phyloP scores from a whole-genome alignment of 1,139 yeast genomes.

The Pichia sp. region DNA sequence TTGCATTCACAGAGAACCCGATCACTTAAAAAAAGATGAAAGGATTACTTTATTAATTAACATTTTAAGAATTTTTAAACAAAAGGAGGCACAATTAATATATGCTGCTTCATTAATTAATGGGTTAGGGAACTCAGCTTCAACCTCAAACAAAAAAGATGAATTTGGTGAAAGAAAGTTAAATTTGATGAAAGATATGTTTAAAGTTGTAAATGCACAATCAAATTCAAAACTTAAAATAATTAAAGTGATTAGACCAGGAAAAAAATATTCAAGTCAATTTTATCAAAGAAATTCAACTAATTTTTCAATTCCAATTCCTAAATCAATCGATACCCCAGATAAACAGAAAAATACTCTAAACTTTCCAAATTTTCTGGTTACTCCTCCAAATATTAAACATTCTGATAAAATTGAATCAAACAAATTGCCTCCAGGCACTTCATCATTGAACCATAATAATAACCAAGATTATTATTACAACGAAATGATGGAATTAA shows the following conservation, averaged over 20 bases:
- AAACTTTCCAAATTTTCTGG: not conserved
- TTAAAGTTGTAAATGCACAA: slow-evolving; percentile 17
- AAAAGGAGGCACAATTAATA: slow-evolving; percentile 19
- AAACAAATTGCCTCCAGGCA: not conserved
- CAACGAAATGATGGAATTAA: slow-evolving; percentile 5
- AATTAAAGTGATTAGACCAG: slow-evolving; percentile 25
- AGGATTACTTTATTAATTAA: slow-evolving; percentile 44
- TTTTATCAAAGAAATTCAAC: slow-evolving; percentile 13
- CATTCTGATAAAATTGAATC: not conserved
- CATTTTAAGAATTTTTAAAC: slow-evolving; percentile 28
- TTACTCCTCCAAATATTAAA: slow-evolving; percentile 9
- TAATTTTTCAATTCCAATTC: too few relatives aligned
- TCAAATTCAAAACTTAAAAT: slow-evolving; percentile 2
- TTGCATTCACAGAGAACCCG: slow-evolving; percentile 66
- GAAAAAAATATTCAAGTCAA: slow-evolving; percentile 26
- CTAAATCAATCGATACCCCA: not conserved
- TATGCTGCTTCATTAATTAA: slow-evolving; percentile 20
- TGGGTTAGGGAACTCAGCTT: slow-evolving; percentile 19
- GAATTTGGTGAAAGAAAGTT: slow-evolving; percentile 20
- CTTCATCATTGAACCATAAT: too few relatives aligned
- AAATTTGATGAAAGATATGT: slow-evolving; percentile 23
- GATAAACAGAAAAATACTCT: not conserved
- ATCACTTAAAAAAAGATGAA: slow-evolving; percentile 56
- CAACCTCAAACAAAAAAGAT: slow-evolving; percentile 14
- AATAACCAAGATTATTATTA: slow-evolving; percentile 6